These are phyloP conservation scores for Phialophora verrucosa DNA, from an alignment of 2,329 filamentous ascomycete species.

Conservation along the genomic window DNA sequence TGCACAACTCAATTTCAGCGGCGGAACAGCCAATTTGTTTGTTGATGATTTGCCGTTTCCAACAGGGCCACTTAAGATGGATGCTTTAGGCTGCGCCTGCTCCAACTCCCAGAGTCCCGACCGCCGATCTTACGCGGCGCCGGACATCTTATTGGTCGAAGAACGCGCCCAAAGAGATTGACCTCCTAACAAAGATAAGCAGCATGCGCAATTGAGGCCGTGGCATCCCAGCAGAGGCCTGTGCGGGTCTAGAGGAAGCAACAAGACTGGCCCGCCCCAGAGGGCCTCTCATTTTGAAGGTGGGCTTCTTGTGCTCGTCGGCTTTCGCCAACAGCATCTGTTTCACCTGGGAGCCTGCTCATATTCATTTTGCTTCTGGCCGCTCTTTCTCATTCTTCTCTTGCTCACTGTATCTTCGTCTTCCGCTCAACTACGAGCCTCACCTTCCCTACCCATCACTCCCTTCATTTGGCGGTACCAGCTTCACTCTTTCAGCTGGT, in stretches of 20 bases:
- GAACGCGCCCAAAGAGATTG: constrained; percentile 22
- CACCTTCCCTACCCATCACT: constrained; percentile 23
- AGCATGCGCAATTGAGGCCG: constrained; percentile 8
- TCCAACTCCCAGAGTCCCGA: background rate
- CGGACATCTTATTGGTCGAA: background rate
- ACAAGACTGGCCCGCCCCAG: background rate
- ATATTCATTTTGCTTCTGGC: constrained; percentile 11
- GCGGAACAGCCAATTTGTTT: constrained; percentile 24
- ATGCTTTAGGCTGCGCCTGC: background rate
- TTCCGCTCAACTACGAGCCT: constrained; percentile 5
- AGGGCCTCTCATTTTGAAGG: background rate
- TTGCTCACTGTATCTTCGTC: constrained; percentile 11
- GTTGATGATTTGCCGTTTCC: constrained; percentile 23
- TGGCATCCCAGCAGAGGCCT: background rate
- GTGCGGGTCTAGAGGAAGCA: background rate
- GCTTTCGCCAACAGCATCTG: background rate
- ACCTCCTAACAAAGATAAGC: background rate
- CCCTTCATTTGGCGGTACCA: constrained; percentile 52
- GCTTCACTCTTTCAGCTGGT: constrained; percentile 68
- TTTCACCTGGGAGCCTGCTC: background rate
- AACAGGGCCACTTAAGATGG: constrained; percentile 6
- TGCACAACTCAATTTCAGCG: constrained; percentile 3
- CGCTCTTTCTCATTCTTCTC: constrained; percentile 9
- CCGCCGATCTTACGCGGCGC: constrained; percentile 4
- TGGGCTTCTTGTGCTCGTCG: background rate